These are phyloP conservation scores for Paulinella micropora DNA, from an alignment of 78 protist species.

Conservation along the genomic window DNA sequence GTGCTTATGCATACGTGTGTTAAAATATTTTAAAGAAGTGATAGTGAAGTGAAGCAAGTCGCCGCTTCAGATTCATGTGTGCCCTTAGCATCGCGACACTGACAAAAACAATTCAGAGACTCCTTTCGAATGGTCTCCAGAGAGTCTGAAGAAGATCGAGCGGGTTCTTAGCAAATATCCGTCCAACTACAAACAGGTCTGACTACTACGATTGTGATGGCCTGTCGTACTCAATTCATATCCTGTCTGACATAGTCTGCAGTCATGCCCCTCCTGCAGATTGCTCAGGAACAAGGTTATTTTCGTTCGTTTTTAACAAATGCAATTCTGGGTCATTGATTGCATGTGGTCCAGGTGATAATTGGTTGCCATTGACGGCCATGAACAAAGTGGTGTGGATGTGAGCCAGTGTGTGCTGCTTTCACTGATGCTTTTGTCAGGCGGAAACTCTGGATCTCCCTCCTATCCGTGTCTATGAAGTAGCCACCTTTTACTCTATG, in stretches of 20 bases:
- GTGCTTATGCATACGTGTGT: too few species aligned
- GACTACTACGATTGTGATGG: background rate
- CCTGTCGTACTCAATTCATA: background rate
- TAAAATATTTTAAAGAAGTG: too few species aligned
- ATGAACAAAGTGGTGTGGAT: slow-evolving; percentile 66
- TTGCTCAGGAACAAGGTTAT: slow-evolving; percentile 78
- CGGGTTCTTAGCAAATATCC: slow-evolving; percentile 49
- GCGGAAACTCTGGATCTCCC: slow-evolving; percentile 47
- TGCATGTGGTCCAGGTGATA: background rate
- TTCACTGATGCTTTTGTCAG: background rate
- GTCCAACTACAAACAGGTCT: slow-evolving; percentile 54
- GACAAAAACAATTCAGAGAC: slow-evolving; percentile 58
- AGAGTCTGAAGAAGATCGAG: slow-evolving; percentile 41
- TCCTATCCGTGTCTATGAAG: slow-evolving; percentile 78
- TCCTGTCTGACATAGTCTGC: background rate
- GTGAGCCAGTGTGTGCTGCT: background rate
- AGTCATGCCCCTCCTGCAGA: slow-evolving; percentile 63
- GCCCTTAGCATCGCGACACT: slow-evolving; percentile 63
- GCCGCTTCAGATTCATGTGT: too few species aligned
- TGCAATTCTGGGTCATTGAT: background rate
- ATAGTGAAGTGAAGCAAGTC: too few species aligned
- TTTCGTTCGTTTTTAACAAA: too few species aligned
- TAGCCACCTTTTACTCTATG: slow-evolving; percentile 92
- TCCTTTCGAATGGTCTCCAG: slow-evolving; percentile 66
- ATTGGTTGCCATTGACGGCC: slow-evolving; percentile 80